Evolutionary conservation across 1,284 basidiomycete genomes (phyloP), one percentile per base, ranked within the genome.

Genomic region (Naganishia sp.): DNA sequence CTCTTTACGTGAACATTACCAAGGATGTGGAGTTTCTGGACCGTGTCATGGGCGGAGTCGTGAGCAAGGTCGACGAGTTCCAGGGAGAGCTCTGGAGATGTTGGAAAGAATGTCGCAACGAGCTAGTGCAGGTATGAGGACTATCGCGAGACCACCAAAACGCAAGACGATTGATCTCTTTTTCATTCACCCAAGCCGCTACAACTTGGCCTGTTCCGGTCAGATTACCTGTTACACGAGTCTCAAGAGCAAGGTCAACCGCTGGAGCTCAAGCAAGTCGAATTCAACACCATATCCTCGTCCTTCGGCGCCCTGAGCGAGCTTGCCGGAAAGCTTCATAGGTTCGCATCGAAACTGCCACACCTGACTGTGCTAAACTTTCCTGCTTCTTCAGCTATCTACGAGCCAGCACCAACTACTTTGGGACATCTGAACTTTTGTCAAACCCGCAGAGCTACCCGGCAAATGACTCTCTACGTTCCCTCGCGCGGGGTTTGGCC

Each of bases 281-380:
- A 99, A 78, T 96, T 98, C 81, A 99, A 99, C 77, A 98, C 95
- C 6, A 95, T 98, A 71, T 92, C 94, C 0, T 87, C 89, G 0
- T 93, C 92, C 1, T 97, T 98, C 75, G 95, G 94, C 0, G 78
- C 87, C 0, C 82, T 98, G 17, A 92, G 90, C 3, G 85, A 92
- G 67, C 85, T 84, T 49, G 84, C 86, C 7, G 85, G 88, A 18
- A 85, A 85, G 28, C 78, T 98, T 74, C 95, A 98, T 78, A n/a
- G 47, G 35, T 53, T 10, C 10, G 45, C 39, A 28, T 31, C 35
- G 28, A 6, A 21, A 23, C 35, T 9, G 46, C 11, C 7, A 32
- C 17, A 54, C 9, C n/a, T 21, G 35, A 0, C n/a, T n/a, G 17
- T 15, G 41, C 49, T 52, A 23, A 53, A 7, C 28, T 45, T 15